Percentiles rank a stretch among this genome's conserved stretches.
phyloP scores from a whole-genome alignment of 441 rosid genomes.

The Melastoma candidum region DNA sequence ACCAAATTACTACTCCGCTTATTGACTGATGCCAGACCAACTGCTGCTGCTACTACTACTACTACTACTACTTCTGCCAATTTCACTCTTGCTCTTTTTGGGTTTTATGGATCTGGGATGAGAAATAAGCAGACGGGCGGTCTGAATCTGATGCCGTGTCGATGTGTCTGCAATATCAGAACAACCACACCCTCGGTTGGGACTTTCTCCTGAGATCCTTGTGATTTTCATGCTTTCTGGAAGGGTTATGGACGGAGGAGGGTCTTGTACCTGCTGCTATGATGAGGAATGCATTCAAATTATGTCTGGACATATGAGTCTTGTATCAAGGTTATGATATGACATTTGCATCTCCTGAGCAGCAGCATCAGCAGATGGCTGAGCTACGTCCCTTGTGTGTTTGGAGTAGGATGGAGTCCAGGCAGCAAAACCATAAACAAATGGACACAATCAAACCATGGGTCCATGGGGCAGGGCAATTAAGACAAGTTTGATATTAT shows the following conservation, averaged over 20 bases:
- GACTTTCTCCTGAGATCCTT: conserved; percentile 45
- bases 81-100: not conserved
- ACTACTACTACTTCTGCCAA: not conserved
- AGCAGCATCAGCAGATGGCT: too few species aligned
- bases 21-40: conserved; percentile 36
- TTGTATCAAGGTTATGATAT: too few species aligned
- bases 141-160: conserved; percentile 85
- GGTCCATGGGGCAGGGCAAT: too few species aligned
- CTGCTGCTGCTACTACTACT: not conserved
- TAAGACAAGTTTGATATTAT: too few species aligned
- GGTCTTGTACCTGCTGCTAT: conserved; percentile 14
- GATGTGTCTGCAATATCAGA: conserved; percentile 56
- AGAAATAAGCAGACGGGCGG: conserved; percentile 87
- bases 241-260: not conserved
- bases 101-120: conserved; percentile 31
- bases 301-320: conserved; percentile 31
- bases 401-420: too few species aligned
- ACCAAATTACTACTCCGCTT: conserved; percentile 33
- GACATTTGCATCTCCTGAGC: too few species aligned
- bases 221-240: not conserved
- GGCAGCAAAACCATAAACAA: too few species aligned
- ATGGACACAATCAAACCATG: too few species aligned
- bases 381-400: too few species aligned
- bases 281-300: conserved; percentile 34
- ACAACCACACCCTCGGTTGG: conserved; percentile 9